These are phyloP conservation scores for Ottelia alismoides DNA, from an alignment of 106 monocot genomes.

Conservation along the genomic window DNA sequence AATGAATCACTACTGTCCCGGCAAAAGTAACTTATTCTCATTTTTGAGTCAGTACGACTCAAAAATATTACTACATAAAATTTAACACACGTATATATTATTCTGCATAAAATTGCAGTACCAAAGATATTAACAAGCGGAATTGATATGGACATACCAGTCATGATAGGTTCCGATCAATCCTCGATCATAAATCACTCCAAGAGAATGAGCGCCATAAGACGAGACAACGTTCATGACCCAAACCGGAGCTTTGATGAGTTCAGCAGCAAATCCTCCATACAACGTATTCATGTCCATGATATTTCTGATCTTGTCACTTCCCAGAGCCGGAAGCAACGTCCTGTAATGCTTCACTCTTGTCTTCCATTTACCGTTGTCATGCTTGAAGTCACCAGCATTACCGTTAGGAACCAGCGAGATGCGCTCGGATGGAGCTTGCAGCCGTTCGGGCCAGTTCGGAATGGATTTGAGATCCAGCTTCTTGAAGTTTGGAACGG, in stretches of 20 bases:
- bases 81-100: too few species aligned
- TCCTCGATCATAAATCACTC: conserved; percentile 20
- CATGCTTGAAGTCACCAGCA: conserved; percentile 19
- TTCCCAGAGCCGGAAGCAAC: conserved; percentile 20
- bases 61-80: too few species aligned
- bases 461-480: conserved; percentile 12
- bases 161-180: conserved; percentile 22
- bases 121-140: too few species aligned
- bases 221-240: conserved; percentile 31
- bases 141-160: conserved; percentile 18
- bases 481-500: conserved; percentile 17
- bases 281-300: conserved; percentile 31
- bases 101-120: too few species aligned
- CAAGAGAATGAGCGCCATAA: conserved; percentile 19
- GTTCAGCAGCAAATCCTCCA: conserved; percentile 23
- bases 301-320: conserved; percentile 14
- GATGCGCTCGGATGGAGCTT: conserved; percentile 14
- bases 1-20: too few species aligned
- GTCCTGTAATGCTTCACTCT: conserved; percentile 18
- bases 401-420: conserved; percentile 19
- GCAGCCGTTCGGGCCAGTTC: conserved; percentile 20
- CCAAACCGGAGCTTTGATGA: conserved; percentile 14
- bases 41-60: too few species aligned
- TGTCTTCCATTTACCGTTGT: conserved; percentile 16
- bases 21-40: too few species aligned